phyloP scores from a whole-genome alignment of 2,329 filamentous ascomycete species.

The Paecilomyces formosus region DNA sequence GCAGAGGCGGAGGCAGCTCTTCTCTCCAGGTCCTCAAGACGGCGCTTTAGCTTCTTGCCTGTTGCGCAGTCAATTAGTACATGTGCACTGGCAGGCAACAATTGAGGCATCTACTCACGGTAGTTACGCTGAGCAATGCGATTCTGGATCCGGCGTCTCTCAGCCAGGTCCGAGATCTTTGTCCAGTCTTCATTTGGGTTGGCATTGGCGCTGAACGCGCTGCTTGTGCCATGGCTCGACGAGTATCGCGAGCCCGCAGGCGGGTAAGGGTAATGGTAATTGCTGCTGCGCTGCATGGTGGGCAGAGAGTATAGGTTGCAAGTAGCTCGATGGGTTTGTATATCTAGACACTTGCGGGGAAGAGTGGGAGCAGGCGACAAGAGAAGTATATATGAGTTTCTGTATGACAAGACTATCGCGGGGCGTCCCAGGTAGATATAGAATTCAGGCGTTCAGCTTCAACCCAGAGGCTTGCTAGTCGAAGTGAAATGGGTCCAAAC shows the following conservation, averaged over 20 bases:
- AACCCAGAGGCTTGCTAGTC: background rate
- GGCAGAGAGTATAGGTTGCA: background rate
- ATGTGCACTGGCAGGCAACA: background rate
- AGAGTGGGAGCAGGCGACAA: background rate
- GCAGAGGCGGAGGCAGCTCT: constrained; percentile 54
- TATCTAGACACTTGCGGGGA: background rate
- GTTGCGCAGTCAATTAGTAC: constrained; percentile 2
- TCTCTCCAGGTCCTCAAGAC: constrained; percentile 57
- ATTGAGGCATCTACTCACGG: constrained; percentile 51
- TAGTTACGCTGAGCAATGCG: constrained; percentile 97
- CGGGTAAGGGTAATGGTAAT: constrained; percentile 21
- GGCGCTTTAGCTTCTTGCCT: constrained; percentile 63
- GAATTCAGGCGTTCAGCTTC: background rate
- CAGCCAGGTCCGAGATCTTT: constrained; percentile 94
- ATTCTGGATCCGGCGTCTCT: constrained; percentile 91
- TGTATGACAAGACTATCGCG: background rate
- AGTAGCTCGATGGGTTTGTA: background rate
- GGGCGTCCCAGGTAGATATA: background rate
- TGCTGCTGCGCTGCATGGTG: constrained; percentile 25
- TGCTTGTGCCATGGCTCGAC: constrained; percentile 71
- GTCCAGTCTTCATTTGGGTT: constrained; percentile 98
- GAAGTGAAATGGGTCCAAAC: background rate
- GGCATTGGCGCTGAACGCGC: constrained; percentile 87
- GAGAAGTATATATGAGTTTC: background rate
- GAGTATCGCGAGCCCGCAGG: constrained; percentile 54